Conservation (phyloP, 2,329 filamentous ascomycete species). For the Fusarium palustre region DNA sequence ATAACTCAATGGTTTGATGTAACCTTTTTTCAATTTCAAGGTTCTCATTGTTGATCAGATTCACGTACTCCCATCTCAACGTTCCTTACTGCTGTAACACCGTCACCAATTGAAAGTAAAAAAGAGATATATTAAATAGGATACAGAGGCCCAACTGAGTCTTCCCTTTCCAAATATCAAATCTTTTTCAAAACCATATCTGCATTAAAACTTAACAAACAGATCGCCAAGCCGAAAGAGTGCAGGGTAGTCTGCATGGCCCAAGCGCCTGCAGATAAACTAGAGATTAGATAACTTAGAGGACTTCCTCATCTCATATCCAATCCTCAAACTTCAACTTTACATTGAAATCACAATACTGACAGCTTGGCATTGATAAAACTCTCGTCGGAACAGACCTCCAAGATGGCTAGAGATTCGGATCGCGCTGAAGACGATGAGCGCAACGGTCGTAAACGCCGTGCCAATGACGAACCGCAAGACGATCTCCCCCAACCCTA, state of each 20-base stretch:
- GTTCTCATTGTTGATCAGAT: neutral
- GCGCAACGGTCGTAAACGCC: conserved; percentile 48
- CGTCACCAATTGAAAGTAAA: neutral
- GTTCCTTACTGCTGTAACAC: neutral
- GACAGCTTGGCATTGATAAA: neutral
- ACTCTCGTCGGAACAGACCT: neutral
- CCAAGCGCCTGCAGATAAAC: conserved; percentile 24
- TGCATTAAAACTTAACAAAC: neutral
- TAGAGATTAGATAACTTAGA: conserved; percentile 24
- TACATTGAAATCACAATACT: conserved; percentile 2
- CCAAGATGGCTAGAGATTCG: conserved; percentile 36
- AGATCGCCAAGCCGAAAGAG: conserved; percentile 9
- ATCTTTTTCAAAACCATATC: neutral
- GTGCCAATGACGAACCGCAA: conserved; percentile 51
- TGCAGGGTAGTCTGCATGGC: conserved; percentile 33
- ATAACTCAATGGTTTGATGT: neutral
- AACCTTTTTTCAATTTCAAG: neutral
- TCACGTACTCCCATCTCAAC: neutral
- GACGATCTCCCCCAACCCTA: conserved; percentile 69
- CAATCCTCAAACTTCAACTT: conserved; percentile 7
- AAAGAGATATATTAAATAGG: neutral
- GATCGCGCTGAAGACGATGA: conserved; percentile 30
- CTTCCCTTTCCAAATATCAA: too few relatives aligned
- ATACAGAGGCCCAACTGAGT: neutral
- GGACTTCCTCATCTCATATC: conserved; percentile 14